A percentile compares a stretch with the other conserved stretches of the same genome.
phyloP scores from a whole-genome alignment of 108 stramenopile genomes.

The Cyclotella choctawhatcheeana region DNA sequence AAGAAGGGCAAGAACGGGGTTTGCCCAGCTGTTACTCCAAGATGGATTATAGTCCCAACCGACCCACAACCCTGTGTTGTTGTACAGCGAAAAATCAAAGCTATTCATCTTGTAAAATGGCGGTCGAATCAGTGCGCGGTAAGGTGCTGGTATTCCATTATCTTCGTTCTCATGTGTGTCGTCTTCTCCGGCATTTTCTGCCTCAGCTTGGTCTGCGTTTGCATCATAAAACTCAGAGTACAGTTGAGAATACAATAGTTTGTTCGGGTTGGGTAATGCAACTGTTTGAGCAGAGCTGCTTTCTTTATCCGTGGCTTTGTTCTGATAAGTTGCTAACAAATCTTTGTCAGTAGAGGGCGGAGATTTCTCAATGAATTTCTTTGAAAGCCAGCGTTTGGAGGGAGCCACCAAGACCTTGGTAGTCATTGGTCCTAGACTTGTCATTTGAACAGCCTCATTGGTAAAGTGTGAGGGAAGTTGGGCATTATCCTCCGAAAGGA shows the following conservation, averaged over 20 bases:
- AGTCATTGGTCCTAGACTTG: conserved; percentile 62
- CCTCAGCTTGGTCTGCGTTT: conserved; percentile 35
- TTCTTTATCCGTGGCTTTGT: not conserved
- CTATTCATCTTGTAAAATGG: conserved; percentile 48
- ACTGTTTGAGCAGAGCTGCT: not conserved
- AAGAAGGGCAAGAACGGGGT: conserved; percentile 65
- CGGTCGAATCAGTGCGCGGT: conserved; percentile 64
- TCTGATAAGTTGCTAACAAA: conserved; percentile 3
- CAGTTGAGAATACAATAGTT: conserved; percentile 56
- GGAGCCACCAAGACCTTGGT: conserved; percentile 45
- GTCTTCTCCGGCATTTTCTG: conserved; percentile 23
- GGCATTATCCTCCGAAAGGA: conserved; percentile 43
- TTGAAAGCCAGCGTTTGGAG: conserved; percentile 49
- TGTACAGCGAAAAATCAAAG: conserved; percentile 76
- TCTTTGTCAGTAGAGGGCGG: conserved; percentile 29
- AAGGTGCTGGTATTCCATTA: conserved; percentile 60
- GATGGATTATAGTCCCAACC: conserved; percentile 85
- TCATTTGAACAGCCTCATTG: conserved; percentile 17
- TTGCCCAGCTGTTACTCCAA: conserved; percentile 69
- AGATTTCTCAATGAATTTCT: conserved; percentile 36
- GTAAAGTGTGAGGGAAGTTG: conserved; percentile 37
- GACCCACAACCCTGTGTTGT: conserved; percentile 68
- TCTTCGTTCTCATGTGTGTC: conserved; percentile 34
- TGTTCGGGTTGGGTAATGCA: conserved; percentile 65
- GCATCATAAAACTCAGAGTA: conserved; percentile 66